Base-by-base conservation (phyloP, 78 protist species). In the Bodo saltans region DNA sequence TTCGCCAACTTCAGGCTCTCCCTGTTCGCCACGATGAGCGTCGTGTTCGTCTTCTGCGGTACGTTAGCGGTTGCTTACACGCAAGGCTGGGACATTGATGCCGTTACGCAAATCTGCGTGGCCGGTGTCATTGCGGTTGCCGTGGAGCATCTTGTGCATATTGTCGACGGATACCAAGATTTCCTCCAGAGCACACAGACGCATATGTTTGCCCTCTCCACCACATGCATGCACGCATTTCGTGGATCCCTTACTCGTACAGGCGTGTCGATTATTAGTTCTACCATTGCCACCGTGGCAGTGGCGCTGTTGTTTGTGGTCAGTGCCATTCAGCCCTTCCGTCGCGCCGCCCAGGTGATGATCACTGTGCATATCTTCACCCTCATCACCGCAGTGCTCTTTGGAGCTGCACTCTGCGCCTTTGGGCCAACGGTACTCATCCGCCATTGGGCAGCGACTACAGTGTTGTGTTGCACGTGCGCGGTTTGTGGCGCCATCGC, bases 131-230 rank as follows among this genome's bases (percentile, higher is more conserved):
- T 76, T 3, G 81, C 69, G 69, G 4, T 76, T 26, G 81, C 81
- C 37, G 67, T 30, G 29, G 81, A 39, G 11, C 34, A 76, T 12
- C 38, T 67, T 4, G 12, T 76, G 12, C 81, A 76, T 27, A 67
- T 76, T 25, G 29, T 39, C 17, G 53, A 28, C 21, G 81, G 81
- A 11, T 76, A 76, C 81, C 12, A 42, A 41, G 81, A 76, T 25
- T 76, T 30, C 81, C 12, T 76, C 12, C 81, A 76, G 17, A 67
- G 69, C 8, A 76, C 81, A 1, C 81, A 76, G n/a, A 42, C 81
- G 27, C 12, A 38, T 12, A 33, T 76, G 27, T 38, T 76, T 67
- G 81, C 81, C 37, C 35, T 47, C 3, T 3, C 38, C n/a, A 40
- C 81, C 3, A 76, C 81, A 39, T 17, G 53, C 1, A 28, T 12